Base-by-base conservation (phyloP, 2,329 filamentous ascomycete genomes). In the Fusarium mangiferae region DNA sequence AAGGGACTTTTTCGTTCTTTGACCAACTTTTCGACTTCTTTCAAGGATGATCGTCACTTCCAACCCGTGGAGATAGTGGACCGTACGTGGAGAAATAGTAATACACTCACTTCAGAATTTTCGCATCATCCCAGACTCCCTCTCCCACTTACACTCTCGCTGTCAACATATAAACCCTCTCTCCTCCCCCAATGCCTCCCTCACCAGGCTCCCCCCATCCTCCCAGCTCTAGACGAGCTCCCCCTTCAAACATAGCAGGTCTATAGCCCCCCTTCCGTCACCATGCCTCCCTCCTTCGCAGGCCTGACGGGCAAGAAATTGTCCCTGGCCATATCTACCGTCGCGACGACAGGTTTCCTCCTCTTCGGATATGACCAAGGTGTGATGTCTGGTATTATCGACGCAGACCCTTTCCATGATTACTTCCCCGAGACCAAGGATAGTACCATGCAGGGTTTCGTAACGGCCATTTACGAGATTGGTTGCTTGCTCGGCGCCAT, bases 291-390 rank as follows among this genome's bases (percentile, higher is more conserved):
- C 58, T 86, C 78, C 24, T 91, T 85, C 78, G 87, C 88, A 79
- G 90, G 90, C 80, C 83, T 92, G 68, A 87, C 86, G 41, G 91
- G 91, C 79, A 85, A 84, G 74, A 83, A 82, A 42, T 84, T 92
- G 60, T 88, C 87, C 24, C 75, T 90, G 69, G 83, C 86, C 44
- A 86, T 92, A 52, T 90, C 90, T 4, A 85, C 87, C n/a, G 86
- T 92, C 33, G 89, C 90, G 8, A 92, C 90, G 2, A 90, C 89
- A 56, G 90, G 89, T 28, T 91, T 91, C 82, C 79, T 90, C 35
- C 84, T 89, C n/a, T 90, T 89, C 68, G 88, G 88, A 63, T 90
- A 89, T 77, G 88, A 90, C 67, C 88, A 86, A 79, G 84, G 85
- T 73, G 84, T 86, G 44, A 89, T 89, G 87, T 84, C 82, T 62